phyloP scores from a whole-genome alignment of 345 rosid species.

The Toxicodendron radicans region DNA sequence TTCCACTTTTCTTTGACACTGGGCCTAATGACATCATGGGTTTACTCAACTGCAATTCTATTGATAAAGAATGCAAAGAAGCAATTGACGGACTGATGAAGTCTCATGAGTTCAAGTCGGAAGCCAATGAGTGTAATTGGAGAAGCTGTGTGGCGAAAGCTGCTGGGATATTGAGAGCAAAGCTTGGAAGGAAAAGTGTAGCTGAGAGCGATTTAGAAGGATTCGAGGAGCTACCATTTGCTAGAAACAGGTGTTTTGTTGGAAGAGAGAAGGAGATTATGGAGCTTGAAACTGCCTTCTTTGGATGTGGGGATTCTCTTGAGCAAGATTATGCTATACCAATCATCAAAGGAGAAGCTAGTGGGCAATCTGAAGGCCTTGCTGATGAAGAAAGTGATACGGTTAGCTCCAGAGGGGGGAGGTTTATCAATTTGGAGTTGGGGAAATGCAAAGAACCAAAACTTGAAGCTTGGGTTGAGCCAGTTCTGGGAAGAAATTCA shows the following conservation, averaged over 20 bases:
- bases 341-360: slow-evolving; percentile 55
- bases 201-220: slow-evolving; percentile 50
- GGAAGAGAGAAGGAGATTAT: slow-evolving; percentile 79
- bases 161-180: slow-evolving; percentile 49
- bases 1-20: slow-evolving; percentile 73
- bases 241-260: slow-evolving; percentile 61
- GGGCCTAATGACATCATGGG: slow-evolving; percentile 60
- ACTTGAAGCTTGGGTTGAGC: slow-evolving; percentile 63
- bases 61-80: slow-evolving; percentile 74
- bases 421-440: slow-evolving; percentile 66
- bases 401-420: slow-evolving; percentile 40
- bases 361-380: slow-evolving; percentile 79
- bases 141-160: slow-evolving; percentile 70
- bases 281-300: slow-evolving; percentile 74
- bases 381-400: slow-evolving; percentile 76
- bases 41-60: slow-evolving; percentile 60
- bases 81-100: slow-evolving; percentile 78
- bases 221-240: slow-evolving; percentile 73
- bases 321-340: slow-evolving; percentile 53
- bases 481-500: slow-evolving; percentile 59
- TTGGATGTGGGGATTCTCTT: slow-evolving; percentile 50
- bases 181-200: slow-evolving; percentile 83
- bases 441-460: slow-evolving; percentile 66
- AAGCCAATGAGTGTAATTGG: slow-evolving; percentile 78
- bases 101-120: slow-evolving; percentile 75